Conservation (phyloP, 768 basidiomycete genomes). For the Boletus vinaceobasis region DNA sequence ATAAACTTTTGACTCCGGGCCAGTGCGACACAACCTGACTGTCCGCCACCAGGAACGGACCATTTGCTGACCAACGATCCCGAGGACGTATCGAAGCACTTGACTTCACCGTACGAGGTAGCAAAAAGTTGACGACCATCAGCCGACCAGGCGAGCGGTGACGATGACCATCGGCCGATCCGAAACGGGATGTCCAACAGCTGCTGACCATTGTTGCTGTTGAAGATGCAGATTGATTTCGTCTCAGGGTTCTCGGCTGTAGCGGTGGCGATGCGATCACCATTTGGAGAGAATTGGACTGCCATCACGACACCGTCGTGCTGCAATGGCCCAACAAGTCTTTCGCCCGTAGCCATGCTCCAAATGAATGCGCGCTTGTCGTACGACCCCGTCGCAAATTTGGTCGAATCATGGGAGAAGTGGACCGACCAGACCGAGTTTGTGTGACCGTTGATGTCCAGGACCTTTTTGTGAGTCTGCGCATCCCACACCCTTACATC, state of each 20-base stretch:
- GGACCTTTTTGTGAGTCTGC: background rate
- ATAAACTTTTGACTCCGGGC: background rate
- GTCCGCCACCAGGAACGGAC: background rate
- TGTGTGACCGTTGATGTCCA: background rate
- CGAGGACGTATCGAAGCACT: background rate
- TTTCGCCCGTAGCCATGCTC: background rate
- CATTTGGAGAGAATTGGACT: background rate
- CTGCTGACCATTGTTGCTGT: background rate
- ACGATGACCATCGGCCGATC: too few species aligned
- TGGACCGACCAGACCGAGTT: background rate
- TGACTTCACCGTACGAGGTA: background rate
- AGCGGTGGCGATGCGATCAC: background rate
- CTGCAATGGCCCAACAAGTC: background rate
- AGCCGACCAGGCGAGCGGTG: background rate
- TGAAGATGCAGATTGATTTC: background rate
- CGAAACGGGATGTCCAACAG: background rate
- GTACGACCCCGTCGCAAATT: background rate
- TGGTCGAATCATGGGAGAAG: background rate
- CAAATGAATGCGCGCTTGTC: background rate
- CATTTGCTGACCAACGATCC: background rate
- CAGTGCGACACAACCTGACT: background rate
- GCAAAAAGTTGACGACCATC: background rate
- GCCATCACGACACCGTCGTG: background rate
- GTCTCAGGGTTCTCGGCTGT: background rate
- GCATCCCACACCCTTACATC: constrained; percentile 1